A percentile compares a stretch with the other conserved stretches of the same genome.
Evolutionary conservation across 495 filamentous ascomycete genomes (phyloP).

Genomic region (Entonaema liquescens): DNA sequence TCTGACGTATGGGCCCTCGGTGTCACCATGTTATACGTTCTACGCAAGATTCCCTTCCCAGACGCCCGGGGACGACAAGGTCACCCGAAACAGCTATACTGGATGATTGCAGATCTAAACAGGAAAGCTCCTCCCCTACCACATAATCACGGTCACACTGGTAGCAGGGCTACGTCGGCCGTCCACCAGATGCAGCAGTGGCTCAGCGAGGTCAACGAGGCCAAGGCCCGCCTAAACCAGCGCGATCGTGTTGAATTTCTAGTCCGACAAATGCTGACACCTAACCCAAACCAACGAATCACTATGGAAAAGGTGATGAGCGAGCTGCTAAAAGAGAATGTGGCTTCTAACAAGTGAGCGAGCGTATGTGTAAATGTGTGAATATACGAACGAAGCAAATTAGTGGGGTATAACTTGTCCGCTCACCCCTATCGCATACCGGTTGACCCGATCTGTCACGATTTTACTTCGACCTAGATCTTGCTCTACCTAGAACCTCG

Average conservation of each 20-base stretch:
- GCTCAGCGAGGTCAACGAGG: conserved; percentile 54
- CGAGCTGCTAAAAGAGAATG: conserved; percentile 48
- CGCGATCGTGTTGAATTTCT: conserved; percentile 54
- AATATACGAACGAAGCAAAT: conserved; percentile 10
- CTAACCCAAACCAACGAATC: conserved; percentile 53
- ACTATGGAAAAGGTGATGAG: conserved; percentile 52
- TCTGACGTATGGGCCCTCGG: conserved; percentile 62
- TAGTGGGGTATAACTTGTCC: neutral
- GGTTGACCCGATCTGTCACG: conserved; percentile 6
- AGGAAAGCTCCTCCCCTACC: conserved; percentile 20
- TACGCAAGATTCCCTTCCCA: conserved; percentile 57
- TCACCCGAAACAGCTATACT: conserved; percentile 56
- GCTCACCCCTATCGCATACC: neutral
- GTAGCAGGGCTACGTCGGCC: conserved; percentile 43
- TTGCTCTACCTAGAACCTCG: conserved; percentile 14
- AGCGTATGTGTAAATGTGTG: neutral
- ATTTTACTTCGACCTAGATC: neutral
- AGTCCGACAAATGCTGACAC: conserved; percentile 56
- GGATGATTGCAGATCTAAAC: conserved; percentile 56
- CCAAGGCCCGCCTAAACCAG: conserved; percentile 47
- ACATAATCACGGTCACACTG: conserved; percentile 23
- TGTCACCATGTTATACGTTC: conserved; percentile 59
- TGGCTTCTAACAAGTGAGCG: conserved; percentile 21
- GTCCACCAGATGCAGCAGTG: conserved; percentile 56
- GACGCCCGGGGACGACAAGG: conserved; percentile 52